These are phyloP conservation scores for Umbelopsis vinacea DNA, from an alignment of 192 early-diverging fungal genomes.

Conservation along the genomic window DNA sequence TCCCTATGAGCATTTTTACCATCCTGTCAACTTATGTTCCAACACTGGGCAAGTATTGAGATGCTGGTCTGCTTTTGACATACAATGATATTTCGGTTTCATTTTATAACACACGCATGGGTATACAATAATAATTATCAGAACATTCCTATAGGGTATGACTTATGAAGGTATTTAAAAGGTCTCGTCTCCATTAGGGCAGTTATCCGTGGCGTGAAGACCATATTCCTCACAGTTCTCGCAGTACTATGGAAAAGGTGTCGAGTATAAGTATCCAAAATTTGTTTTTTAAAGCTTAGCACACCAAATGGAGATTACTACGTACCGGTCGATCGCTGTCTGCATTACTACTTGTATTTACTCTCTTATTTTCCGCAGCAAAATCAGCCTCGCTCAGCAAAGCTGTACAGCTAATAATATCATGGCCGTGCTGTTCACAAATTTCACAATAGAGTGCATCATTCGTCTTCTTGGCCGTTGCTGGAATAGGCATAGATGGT, in stretches of 20 bases:
- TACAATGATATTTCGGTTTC: too few relatives aligned
- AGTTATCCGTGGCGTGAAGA: constrained; percentile 71
- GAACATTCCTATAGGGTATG: constrained; percentile 17
- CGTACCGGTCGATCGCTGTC: constrained; percentile 51
- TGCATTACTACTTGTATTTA: background rate
- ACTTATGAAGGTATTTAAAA: constrained; percentile 45
- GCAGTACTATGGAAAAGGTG: constrained; percentile 60
- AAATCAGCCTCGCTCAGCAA: constrained; percentile 40
- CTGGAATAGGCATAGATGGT: background rate
- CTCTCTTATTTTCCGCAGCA: background rate
- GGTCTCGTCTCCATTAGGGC: constrained; percentile 72
- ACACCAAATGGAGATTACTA: background rate
- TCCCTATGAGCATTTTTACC: too few relatives aligned
- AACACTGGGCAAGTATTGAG: too few relatives aligned
- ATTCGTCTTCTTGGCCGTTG: constrained; percentile 31
- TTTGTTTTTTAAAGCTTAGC: background rate
- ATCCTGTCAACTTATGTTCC: too few relatives aligned
- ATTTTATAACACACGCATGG: background rate
- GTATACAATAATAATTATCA: constrained; percentile 7
- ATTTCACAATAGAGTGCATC: constrained; percentile 64
- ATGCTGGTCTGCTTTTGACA: too few relatives aligned
- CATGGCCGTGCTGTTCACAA: constrained; percentile 69
- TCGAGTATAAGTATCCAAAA: background rate
- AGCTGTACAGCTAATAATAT: constrained; percentile 61
- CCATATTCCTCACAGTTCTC: constrained; percentile 78